A percentile compares a stretch with the other conserved stretches of the same genome.
These are phyloP conservation scores for Echium plantagineum DNA, from an alignment of 257 asterid genomes.

Conservation along the genomic window DNA sequence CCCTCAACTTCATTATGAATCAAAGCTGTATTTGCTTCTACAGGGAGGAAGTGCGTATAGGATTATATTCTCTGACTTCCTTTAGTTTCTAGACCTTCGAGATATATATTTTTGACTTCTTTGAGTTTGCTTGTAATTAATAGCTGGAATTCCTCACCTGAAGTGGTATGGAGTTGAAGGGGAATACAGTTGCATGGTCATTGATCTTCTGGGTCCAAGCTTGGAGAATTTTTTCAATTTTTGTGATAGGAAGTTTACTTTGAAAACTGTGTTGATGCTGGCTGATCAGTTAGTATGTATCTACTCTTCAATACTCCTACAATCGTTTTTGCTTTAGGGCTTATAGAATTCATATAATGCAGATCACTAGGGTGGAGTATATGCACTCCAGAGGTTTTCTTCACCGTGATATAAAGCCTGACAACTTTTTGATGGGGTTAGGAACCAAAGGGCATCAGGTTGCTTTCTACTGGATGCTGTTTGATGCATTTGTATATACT, in stretches of 20 bases:
- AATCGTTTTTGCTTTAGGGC: constrained; percentile 3
- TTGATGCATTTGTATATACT: constrained; percentile 6
- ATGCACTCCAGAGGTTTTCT: constrained; percentile 88
- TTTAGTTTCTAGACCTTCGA: neutral
- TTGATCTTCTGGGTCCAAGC: constrained; percentile 88
- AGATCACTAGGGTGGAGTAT: constrained; percentile 83
- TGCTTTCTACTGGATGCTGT: neutral
- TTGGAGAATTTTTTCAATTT: constrained; percentile 74
- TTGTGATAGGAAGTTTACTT: constrained; percentile 63
- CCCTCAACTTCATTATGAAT: constrained; percentile 90
- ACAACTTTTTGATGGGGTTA: constrained; percentile 84
- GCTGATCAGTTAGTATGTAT: constrained; percentile 85
- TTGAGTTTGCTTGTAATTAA: constrained; percentile 13
- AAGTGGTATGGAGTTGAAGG: constrained; percentile 91
- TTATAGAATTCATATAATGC: constrained; percentile 5
- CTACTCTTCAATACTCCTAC: neutral
- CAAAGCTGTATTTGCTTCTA: constrained; percentile 77
- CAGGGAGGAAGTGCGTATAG: constrained; percentile 86
- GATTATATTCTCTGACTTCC: neutral
- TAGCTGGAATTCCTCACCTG: constrained; percentile 83
- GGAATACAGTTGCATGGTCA: constrained; percentile 78
- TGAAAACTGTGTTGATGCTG: constrained; percentile 89
- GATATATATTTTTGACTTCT: constrained; percentile 4
- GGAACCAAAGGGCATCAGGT: constrained; percentile 95
- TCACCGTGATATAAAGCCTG: constrained; percentile 94